These are phyloP conservation scores for Fusarium pilosicola DNA, from an alignment of 2,329 filamentous ascomycete species.

Conservation along the genomic window DNA sequence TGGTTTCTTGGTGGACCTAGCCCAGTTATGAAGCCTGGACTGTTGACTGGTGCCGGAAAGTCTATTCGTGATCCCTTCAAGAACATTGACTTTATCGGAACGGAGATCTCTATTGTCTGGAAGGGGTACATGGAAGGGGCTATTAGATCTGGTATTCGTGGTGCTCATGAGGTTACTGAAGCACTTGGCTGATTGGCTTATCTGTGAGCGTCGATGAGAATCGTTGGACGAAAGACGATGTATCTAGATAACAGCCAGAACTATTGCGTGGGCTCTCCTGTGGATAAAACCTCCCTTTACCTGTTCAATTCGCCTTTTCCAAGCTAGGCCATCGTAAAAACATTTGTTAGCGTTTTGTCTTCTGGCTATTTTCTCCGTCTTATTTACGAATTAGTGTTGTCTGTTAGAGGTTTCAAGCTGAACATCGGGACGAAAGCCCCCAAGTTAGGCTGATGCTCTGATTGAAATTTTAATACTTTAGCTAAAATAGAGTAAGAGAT, in stretches of 20 bases:
- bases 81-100: not conserved
- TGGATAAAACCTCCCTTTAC: fast-evolving
- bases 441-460: fast-evolving
- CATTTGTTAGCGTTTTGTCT: too few species aligned
- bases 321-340: too few species aligned
- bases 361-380: fast-evolving
- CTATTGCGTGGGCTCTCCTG: fast-evolving
- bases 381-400: not conserved
- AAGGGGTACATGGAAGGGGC: not conserved
- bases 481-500: not conserved
- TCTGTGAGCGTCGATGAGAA: fast-evolving
- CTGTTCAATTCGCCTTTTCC: fast-evolving
- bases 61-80: not conserved
- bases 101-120: not conserved
- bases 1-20: not conserved
- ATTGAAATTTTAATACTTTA: fast-evolving
- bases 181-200: conserved; percentile 22
- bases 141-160: not conserved
- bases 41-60: not conserved
- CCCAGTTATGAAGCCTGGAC: not conserved
- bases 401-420: not conserved
- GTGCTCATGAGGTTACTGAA: conserved; percentile 28
- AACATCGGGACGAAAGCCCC: fast-evolving
- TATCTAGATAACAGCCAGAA: fast-evolving
- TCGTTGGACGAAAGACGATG: fast-evolving